Evolutionary conservation across 441 rosid genomes (phyloP).

Genomic region (Jatropha multifida): DNA sequence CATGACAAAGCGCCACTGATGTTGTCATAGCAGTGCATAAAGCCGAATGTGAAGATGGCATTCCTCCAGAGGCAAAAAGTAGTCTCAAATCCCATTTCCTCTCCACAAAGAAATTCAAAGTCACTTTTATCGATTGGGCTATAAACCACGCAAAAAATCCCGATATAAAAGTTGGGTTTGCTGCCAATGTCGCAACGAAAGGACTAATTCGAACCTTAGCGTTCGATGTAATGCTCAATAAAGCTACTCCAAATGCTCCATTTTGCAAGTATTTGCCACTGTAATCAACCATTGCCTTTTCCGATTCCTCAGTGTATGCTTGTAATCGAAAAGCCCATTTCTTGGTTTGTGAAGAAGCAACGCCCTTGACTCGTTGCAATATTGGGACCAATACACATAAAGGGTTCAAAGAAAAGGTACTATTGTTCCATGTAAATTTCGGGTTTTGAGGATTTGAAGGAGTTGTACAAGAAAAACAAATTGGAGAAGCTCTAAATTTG

Average conservation of each 20-base stretch:
- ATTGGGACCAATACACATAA: slow-evolving; percentile 29
- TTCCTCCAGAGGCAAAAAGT: slow-evolving; percentile 78
- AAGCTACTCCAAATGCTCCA: slow-evolving; percentile 65
- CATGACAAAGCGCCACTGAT: slow-evolving; percentile 88
- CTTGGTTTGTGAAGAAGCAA: slow-evolving; percentile 24
- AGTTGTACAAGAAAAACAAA: slow-evolving; percentile 34
- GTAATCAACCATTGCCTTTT: slow-evolving; percentile 27
- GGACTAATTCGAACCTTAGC: slow-evolving; percentile 81
- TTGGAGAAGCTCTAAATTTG: slow-evolving; percentile 28
- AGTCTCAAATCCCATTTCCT: slow-evolving; percentile 84
- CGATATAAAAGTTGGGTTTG: slow-evolving; percentile 82
- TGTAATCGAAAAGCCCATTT: slow-evolving; percentile 49
- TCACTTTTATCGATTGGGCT: slow-evolving; percentile 58
- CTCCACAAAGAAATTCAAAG: slow-evolving; percentile 79
- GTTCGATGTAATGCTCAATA: slow-evolving; percentile 66
- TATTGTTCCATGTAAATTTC: slow-evolving; percentile 11
- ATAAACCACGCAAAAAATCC: slow-evolving; percentile 72
- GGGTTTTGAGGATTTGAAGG: slow-evolving; percentile 33
- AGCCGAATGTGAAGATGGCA: slow-evolving; percentile 98
- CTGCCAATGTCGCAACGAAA: slow-evolving; percentile 65
- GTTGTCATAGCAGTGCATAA: slow-evolving; percentile 86
- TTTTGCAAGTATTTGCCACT: slow-evolving; percentile 38
- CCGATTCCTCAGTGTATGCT: slow-evolving; percentile 45
- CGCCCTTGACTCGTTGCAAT: slow-evolving; percentile 25
- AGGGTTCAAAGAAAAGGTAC: slow-evolving; percentile 9